These are phyloP conservation scores for Omphalea diandra DNA, from an alignment of 441 rosid genomes.

Conservation along the genomic window DNA sequence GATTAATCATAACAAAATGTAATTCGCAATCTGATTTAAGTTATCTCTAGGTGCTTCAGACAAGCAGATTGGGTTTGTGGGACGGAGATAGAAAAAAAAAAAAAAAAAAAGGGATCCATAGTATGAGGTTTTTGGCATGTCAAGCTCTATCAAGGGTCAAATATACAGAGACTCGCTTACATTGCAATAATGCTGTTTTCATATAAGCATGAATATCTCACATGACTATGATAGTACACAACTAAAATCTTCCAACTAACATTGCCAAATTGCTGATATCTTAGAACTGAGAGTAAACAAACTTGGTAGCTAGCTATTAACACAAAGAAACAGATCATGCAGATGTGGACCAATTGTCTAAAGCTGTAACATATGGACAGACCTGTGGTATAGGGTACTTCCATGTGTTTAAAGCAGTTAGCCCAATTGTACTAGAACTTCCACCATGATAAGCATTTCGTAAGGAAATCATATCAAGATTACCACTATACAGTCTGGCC, in stretches of 20 bases:
- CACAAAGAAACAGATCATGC: not conserved
- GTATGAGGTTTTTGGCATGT: no score
- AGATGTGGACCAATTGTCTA: not conserved
- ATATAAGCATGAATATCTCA: no score
- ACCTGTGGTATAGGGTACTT: conserved; percentile 95
- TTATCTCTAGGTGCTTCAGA: not conserved
- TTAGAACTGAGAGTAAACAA: not conserved
- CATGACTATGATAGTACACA: no score
- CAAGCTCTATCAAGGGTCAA: no score
- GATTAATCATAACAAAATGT: not conserved
- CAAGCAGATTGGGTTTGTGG: not conserved
- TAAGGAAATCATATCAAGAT: conserved; percentile 83
- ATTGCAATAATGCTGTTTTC: no score
- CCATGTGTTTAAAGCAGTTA: conserved; percentile 87
- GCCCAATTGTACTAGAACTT: conserved; percentile 79
- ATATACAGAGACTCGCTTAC: no score
- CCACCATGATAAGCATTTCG: conserved; percentile 98
- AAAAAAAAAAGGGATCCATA: no score
- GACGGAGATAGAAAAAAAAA: not conserved
- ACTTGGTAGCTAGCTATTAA: not conserved
- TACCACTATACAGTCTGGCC: conserved; percentile 84
- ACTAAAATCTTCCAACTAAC: no score
- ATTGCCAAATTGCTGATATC: not conserved
- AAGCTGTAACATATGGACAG: conserved; percentile 2
- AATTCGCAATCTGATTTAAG: not conserved